Base-by-base conservation (phyloP, 345 rosid species). In the Geranium brycei region DNA sequence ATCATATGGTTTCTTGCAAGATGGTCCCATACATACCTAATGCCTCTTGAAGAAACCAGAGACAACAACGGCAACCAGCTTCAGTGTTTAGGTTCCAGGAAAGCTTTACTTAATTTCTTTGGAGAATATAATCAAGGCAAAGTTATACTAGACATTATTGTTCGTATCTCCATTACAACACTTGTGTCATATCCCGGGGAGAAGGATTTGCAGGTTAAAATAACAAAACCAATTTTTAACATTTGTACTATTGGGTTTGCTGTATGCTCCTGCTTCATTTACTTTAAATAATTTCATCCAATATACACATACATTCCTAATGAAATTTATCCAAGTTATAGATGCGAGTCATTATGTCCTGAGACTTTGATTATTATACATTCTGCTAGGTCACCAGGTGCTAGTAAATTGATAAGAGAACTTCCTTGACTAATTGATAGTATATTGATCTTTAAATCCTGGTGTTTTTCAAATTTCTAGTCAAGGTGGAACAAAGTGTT, bases 1-100 rank as follows among this genome's bases (percentile, higher is more conserved):
- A 77, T 92, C 69, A 71, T 87, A 78, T 92, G 96, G 98, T 89
- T 92, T 80, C 96, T 92, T 74, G 88, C 93, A 62, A 87, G 96
- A 82, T 89, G 96, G 98, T 85, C 91, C 62, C 82, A 72, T 59
- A 92, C 98, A 71, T 92, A 87, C 69, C 78, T 92, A 56, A 73
- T 92, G 88, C 68, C 95, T 67, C 73, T 75, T 38, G 96, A 87
- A 77, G 87, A 80, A 68, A 38, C 70, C 72, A 65, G 66, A 62
- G 82, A 77, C 55, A 67, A 59, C 51, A 78, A 64, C 11, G 70
- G 62, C 58, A 51, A 65, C 68, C 87, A 78, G 68, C 80, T 72
- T 56, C 84, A 70, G 72, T 81, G 82, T 62, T 72, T 64, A 59
- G 78, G 76, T 31, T 81, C 95, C 69, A 74, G 77, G 68, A 78